Evolutionary conservation across 139 green algal genomes (phyloP).

Genomic region (Chlorella sorokiniana): DNA sequence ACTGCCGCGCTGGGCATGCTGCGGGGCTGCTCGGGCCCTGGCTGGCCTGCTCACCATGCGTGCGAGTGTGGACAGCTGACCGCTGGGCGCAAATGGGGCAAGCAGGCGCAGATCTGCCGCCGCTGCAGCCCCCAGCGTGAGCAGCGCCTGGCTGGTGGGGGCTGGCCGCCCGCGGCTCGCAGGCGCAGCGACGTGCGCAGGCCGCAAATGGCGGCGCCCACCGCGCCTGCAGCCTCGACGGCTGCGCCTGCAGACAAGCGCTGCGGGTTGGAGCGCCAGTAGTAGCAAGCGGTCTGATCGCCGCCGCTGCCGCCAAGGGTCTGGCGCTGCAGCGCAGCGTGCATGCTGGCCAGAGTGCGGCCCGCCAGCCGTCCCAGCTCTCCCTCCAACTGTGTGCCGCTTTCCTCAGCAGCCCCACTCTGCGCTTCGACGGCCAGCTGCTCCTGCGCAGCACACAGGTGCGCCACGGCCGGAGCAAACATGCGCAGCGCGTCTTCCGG

Average conservation of each 20-base stretch:
- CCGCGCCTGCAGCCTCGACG: neutral
- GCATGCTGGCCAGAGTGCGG: constrained; percentile 13
- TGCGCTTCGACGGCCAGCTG: neutral
- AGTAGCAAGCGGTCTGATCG: neutral
- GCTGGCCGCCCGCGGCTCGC: neutral
- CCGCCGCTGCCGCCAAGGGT: neutral
- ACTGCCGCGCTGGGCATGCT: neutral
- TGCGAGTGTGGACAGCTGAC: neutral
- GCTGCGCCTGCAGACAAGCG: neutral
- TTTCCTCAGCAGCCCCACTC: neutral
- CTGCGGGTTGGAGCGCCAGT: constrained; percentile 12
- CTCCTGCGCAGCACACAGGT: neutral
- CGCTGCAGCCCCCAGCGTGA: neutral
- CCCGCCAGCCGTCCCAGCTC: constrained; percentile 3
- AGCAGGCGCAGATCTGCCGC: constrained; percentile 6
- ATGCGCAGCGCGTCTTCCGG: constrained; percentile 1
- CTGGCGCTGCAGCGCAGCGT: constrained; percentile 1
- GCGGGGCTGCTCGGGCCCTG: neutral
- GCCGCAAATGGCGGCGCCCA: neutral
- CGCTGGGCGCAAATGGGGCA: neutral
- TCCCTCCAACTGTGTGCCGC: neutral
- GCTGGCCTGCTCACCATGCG: neutral
- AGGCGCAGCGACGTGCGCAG: constrained; percentile 12
- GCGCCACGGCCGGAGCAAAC: constrained; percentile 1
- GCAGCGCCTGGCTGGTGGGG: neutral